Evolutionary conservation across 768 basidiomycete species (phyloP), one percentile per base, ranked within the genome.

Genomic region (Suillus decipiens): DNA sequence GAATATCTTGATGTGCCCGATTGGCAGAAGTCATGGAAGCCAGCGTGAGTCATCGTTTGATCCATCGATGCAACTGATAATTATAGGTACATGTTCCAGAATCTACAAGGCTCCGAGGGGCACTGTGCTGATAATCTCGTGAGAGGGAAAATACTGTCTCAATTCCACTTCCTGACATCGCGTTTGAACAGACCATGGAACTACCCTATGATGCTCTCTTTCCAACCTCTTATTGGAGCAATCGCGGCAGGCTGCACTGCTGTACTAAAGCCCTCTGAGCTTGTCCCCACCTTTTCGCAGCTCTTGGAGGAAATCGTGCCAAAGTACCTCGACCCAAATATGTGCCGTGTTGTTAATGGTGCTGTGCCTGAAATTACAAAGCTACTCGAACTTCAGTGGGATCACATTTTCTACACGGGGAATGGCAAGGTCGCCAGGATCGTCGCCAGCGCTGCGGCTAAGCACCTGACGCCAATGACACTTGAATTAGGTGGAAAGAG

Each of bases 191-290:
- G 87, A 19, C 87, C 87, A 2, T 89, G 87, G 86, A 89, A 89
- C 68, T 89, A 85, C 66, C 89, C 89, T 0, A 68, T 86, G 58
- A 74, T 84, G 11, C 79, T 88, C 37, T 78, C 69, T 5, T 71
- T 89, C 7, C 81, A 82, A 43, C 89, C 89, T 3, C 75, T 89
- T 24, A 78, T 83, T 57, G 90, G 90, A 5, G 91, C 91, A 1
- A 88, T 93, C 56, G 80, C 89, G 0, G 89, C 90, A 1, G 92
- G 91, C 0, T 89, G 88, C 68, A 81, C 86, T n/a, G 82, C 81
- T 0, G 80, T 86, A 10, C 53, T 92, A 68, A 92, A 93, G 69
- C 82, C 83, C 0, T 90, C 89, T 9, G 92, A 93, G 69, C 55
- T 50, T 14, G 72, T 79, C 0, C 83, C 88, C 0, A 73, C 79